Evolutionary conservation across 441 rosid species (phyloP), one percentile per base, ranked within the genome.

Genomic region (Isatis lusitanica): DNA sequence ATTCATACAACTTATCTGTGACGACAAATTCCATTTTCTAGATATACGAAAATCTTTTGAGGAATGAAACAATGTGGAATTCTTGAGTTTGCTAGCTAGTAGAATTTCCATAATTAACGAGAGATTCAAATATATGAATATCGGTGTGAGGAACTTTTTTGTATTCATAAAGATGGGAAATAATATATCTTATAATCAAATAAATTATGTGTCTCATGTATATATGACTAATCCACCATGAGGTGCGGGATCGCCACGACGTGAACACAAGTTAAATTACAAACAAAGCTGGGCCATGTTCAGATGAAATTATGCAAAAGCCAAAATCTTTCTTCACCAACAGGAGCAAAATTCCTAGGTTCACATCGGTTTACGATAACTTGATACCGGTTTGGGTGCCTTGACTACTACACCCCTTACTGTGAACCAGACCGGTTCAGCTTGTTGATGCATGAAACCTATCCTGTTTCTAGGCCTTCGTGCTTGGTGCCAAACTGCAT

Each of bases 401-500:
- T 46, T 39, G 55, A 13, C 24, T 44, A 62, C n/a, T n/a, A n/a
- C n/a, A n/a, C n/a, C 35, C 28, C 58, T 53, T 47, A 9, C 18
- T 44, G 26, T 44, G 38, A 42, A 18, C 13, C 36, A 67, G 30
- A 67, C 33, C 10, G 11, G 46, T 16, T 62, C 38, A 55, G 70
- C 70, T 38, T 36, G 59, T 24, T 33, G 63, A 51, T 61, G 78
- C 28, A 15, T 66, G 15, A 36, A n/a, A 18, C 15, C 6, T 39
- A 57, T 28, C 9, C 3, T 5, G 24, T 56, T 46, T 6, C 75
- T 76, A 64, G 7, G 47, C 16, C 44, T 26, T 68, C 53, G 66
- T 51, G 60, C 70, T 39, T 24, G 74, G 36, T 66, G 69, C 64
- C 36, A 65, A 33, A 71, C 53, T 40, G 5, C 67, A 68, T 74